Evolutionary conservation across 441 rosid genomes (phyloP), one percentile per base, ranked within the genome.

Genomic region (Gossypium schwendimanii): DNA sequence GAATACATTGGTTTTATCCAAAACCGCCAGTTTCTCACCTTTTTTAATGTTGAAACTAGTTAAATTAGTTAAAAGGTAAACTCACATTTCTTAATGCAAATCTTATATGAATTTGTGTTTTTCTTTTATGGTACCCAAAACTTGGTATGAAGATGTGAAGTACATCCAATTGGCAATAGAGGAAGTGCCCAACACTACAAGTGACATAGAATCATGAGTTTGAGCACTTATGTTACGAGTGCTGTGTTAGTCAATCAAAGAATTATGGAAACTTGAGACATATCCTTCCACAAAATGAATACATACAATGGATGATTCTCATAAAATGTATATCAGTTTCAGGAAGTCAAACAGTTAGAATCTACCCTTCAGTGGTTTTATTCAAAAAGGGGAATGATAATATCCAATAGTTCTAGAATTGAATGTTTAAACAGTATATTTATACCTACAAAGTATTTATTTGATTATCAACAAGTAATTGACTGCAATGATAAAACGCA

Each of bases 181-280:
- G 31, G 52, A 20, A 55, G 73, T 63, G 52, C 53, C 3, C 60
- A 55, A 21, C 44, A 70, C 39, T 15, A 12, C 61, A 24, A 17
- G 70, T 69, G 7, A 63, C 5, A 62, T 33, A 50, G n/a, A 70
- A 73, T 72, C 73, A 72, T 70, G 73, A 57, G 20, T 59, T 64
- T 52, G 18, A 53, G 71, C 76, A 39, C 79, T 50, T 23, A n/a
- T 50, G 0, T 44, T 28, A 3, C 24, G 7, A 41, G 44, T 50
- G 70, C 41, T 52, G 28, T 20, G 15, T 21, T 12, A 61, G 75
- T 71, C 80, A 71, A 41, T 8, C 67, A 31, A 65, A 17, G 47
- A 61, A 78, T 78, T 20, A 73, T 73, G 24, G 17, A 50, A 58
- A 12, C 6, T 3, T 11, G 66, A 49, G 55, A 23, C 49, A 11